Evolutionary conservation across 352 stramenopile genomes (phyloP).

Genomic region (Pseudoperonospora humuli): DNA sequence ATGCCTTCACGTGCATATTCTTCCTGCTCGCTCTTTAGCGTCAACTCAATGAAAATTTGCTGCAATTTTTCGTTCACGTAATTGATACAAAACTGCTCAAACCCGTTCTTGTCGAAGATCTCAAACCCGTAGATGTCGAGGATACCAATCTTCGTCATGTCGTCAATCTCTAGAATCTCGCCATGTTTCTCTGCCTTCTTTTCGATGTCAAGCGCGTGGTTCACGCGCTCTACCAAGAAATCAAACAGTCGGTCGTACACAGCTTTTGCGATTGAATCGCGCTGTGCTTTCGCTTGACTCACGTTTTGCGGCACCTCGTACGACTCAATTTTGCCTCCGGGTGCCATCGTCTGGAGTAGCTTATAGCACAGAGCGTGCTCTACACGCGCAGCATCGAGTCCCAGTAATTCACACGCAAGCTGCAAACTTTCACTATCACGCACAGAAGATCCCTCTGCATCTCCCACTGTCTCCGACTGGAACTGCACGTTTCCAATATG

Average conservation of each 20-base stretch:
- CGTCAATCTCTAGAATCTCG: constrained; percentile 61
- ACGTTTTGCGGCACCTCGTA: constrained; percentile 84
- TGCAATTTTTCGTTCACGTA: constrained; percentile 93
- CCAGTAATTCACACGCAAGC: constrained; percentile 58
- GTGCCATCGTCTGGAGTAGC: constrained; percentile 81
- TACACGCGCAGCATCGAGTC: constrained; percentile 48
- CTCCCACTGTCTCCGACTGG: constrained; percentile 42
- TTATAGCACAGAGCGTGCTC: constrained; percentile 80
- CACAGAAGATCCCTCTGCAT: constrained; percentile 64
- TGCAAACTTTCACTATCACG: constrained; percentile 44
- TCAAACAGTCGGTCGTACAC: constrained; percentile 95
- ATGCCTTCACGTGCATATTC: constrained; percentile 95
- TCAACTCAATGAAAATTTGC: constrained; percentile 90
- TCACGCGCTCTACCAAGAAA: constrained; percentile 92
- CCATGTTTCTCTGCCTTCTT: constrained; percentile 76
- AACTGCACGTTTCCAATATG: constrained; percentile 80
- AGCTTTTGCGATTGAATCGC: constrained; percentile 94
- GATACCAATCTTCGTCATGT: constrained; percentile 86
- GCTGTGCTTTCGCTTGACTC: constrained; percentile 84
- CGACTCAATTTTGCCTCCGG: constrained; percentile 72
- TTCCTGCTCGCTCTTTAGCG: constrained; percentile 86
- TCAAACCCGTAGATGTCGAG: constrained; percentile 98
- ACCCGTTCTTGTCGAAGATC: constrained; percentile 91
- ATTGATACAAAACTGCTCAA: constrained; percentile 95
- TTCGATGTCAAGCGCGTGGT: constrained; percentile 78